Conservation (phyloP, 257 asterid genomes). For the Plantago major region DNA sequence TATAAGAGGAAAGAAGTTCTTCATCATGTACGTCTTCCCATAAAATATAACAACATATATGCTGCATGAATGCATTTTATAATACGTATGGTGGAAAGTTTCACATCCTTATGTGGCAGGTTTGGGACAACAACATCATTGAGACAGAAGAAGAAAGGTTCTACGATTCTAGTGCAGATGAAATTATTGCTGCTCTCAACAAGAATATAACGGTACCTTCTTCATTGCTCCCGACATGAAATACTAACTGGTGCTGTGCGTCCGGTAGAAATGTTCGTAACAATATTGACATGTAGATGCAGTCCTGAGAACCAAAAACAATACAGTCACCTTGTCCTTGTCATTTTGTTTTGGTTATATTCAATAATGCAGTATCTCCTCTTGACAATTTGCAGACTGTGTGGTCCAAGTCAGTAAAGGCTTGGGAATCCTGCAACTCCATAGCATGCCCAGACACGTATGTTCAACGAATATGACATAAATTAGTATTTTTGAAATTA, state of each 20-base stretch:
- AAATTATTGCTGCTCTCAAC: constrained; percentile 45
- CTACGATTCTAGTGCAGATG: constrained; percentile 41
- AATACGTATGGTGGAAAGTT: no score
- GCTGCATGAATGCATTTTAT: no score
- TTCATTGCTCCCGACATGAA: neutral
- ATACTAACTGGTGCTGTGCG: neutral
- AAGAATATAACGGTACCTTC: constrained; percentile 61
- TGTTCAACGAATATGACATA: constrained; percentile 10
- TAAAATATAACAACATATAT: no score
- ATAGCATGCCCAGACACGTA: constrained; percentile 71
- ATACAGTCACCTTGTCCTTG: neutral
- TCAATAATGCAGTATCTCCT: neutral
- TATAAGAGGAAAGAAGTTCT: constrained; percentile 62
- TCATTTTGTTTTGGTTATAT: no score
- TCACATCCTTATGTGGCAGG: constrained; percentile 30
- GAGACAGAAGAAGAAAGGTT: constrained; percentile 62
- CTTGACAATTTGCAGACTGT: constrained; percentile 32
- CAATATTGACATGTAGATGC: no score
- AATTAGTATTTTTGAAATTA: no score
- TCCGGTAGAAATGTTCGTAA: neutral
- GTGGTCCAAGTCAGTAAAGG: constrained; percentile 65
- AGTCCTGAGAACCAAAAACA: no score
- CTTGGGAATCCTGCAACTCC: constrained; percentile 71
- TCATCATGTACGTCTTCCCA: constrained; percentile 56
- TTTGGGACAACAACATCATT: constrained; percentile 75